Percentiles rank a stretch among this genome's conserved stretches.
phyloP scores from a whole-genome alignment of 345 rosid genomes.

The Cardamine occulta region DNA sequence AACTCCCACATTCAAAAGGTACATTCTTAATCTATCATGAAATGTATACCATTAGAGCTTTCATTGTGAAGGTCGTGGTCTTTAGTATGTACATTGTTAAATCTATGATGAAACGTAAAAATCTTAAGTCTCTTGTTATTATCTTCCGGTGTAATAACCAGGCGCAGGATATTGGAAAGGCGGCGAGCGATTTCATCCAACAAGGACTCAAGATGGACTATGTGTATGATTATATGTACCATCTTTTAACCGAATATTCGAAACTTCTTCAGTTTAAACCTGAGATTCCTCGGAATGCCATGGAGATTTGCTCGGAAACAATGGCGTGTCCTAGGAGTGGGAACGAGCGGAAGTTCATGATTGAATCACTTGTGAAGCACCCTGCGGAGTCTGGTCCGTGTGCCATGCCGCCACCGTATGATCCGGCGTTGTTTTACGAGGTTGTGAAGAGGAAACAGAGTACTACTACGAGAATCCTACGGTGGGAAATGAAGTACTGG shows the following conservation, averaged over 20 bases:
- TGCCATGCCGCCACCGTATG: conserved; percentile 62
- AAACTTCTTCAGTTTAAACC: conserved; percentile 69
- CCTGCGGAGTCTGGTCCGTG: conserved; percentile 68
- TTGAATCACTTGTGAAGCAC: conserved; percentile 64
- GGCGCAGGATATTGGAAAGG: conserved; percentile 71
- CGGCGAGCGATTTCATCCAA: conserved; percentile 56
- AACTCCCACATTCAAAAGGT: conserved; percentile 66
- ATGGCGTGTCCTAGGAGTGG: conserved; percentile 66
- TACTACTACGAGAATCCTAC: conserved; percentile 26
- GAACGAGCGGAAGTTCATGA: conserved; percentile 57
- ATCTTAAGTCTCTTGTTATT: not conserved
- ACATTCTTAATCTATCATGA: conserved; percentile 17
- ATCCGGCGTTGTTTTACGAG: conserved; percentile 50
- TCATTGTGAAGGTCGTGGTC: not conserved
- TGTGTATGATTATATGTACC: conserved; percentile 83
- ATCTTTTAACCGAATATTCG: conserved; percentile 66
- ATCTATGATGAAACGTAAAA: not conserved
- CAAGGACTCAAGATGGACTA: conserved; percentile 65
- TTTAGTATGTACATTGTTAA: not conserved
- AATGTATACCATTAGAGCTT: not conserved
- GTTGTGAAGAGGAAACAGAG: conserved; percentile 46
- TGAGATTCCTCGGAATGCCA: conserved; percentile 49
- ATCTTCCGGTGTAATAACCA: conserved; percentile 28
- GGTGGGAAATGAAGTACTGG: conserved; percentile 57
- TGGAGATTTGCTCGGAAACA: conserved; percentile 59